Evolutionary conservation across 176 grass and related monocot genomes (phyloP).

Genomic region (Olyra latifolia): DNA sequence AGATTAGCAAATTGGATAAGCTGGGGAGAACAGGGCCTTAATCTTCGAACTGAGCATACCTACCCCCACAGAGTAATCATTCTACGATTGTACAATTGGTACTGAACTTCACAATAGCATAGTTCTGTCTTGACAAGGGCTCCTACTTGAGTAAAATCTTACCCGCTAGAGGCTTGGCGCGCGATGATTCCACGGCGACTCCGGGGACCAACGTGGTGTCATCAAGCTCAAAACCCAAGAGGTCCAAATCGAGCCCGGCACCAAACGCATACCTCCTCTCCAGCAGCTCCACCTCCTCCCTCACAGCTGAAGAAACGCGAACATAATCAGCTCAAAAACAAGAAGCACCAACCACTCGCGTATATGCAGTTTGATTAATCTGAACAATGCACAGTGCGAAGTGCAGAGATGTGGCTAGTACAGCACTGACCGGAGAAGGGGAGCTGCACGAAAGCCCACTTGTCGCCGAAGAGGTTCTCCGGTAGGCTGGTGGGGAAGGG

Average conservation of each 20-base stretch:
- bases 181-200: constrained; percentile 86
- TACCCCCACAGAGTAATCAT: not conserved
- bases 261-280: constrained; percentile 80
- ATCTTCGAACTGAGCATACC: not conserved
- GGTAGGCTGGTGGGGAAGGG: constrained; percentile 87
- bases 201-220: constrained; percentile 79
- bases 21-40: too few species aligned
- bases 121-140: not conserved
- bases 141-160: constrained; percentile 1
- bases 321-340: not conserved
- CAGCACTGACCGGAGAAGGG: constrained; percentile 64
- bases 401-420: not conserved
- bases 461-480: constrained; percentile 90
- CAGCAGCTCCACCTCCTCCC: constrained; percentile 65
- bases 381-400: not conserved
- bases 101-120: not conserved
- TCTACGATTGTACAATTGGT: not conserved
- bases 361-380: not conserved
- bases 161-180: constrained; percentile 89
- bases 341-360: not conserved
- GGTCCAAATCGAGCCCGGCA: constrained; percentile 76
- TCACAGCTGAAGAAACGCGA: constrained; percentile 52
- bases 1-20: too few species aligned
- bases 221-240: constrained; percentile 86
- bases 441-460: constrained; percentile 96